phyloP scores from a whole-genome alignment of 2,329 filamentous ascomycete species.

The Epichloe gansuensis region DNA sequence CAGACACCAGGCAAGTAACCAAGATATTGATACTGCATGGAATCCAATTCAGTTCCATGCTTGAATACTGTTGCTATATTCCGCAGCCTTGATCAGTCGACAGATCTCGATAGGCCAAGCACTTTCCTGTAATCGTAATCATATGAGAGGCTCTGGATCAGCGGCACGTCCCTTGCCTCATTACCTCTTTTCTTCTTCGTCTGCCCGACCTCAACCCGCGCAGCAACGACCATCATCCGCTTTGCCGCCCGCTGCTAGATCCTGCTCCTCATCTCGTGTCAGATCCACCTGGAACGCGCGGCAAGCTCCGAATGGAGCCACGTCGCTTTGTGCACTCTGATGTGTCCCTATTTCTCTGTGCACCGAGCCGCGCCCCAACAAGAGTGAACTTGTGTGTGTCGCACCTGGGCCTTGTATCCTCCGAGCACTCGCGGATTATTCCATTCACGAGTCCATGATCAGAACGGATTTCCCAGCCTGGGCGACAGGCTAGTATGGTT shows the following conservation, averaged over 20 bases:
- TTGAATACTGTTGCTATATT: neutral
- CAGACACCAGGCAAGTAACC: too few relatives aligned
- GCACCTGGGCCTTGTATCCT: neutral
- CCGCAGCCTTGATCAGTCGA: neutral
- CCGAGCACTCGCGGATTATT: neutral
- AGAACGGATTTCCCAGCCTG: too few relatives aligned
- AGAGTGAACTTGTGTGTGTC: neutral
- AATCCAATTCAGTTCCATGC: neutral
- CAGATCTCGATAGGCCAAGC: neutral
- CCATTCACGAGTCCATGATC: neutral
- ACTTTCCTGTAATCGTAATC: neutral
- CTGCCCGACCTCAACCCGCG: neutral
- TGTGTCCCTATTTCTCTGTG: conserved; percentile 1
- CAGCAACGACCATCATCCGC: neutral
- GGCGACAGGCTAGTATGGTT: too few relatives aligned
- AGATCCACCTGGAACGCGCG: conserved; percentile 3
- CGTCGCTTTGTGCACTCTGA: conserved; percentile 2
- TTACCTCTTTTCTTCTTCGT: neutral
- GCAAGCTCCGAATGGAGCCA: conserved; percentile 7
- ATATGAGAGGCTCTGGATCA: neutral
- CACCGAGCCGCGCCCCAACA: neutral
- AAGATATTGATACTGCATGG: neutral
- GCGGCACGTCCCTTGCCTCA: neutral
- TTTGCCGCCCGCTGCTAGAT: neutral
- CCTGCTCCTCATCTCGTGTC: neutral